Evolutionary conservation across 768 basidiomycete genomes (phyloP).

Genomic region (Tylopilus subfusipes): DNA sequence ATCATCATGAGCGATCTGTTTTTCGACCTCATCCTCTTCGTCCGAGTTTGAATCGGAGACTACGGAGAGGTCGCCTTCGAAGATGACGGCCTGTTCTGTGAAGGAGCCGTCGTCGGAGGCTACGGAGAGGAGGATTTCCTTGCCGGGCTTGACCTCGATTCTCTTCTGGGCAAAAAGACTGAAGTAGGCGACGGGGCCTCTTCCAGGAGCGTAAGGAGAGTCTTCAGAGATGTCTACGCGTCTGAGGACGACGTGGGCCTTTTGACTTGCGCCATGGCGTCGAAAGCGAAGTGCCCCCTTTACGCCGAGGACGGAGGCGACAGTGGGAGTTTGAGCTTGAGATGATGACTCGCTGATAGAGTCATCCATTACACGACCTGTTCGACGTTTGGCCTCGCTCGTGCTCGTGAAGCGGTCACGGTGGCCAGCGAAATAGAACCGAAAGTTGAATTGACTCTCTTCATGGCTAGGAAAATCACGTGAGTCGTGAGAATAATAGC

Average conservation of each 20-base stretch:
- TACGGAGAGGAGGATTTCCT: conserved; percentile 63
- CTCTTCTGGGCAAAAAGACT: conserved; percentile 65
- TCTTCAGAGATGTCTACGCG: conserved; percentile 53
- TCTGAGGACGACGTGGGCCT: conserved; percentile 64
- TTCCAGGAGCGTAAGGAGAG: conserved; percentile 40
- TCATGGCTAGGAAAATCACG: conserved; percentile 16
- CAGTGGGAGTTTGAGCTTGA: conserved; percentile 30
- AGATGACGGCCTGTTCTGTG: conserved; percentile 54
- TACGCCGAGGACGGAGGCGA: conserved; percentile 58
- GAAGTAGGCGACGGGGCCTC: conserved; percentile 47
- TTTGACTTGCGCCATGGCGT: conserved; percentile 62
- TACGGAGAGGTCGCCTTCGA: conserved; percentile 48
- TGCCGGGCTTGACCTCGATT: conserved; percentile 67
- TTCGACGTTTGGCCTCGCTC: conserved; percentile 12
- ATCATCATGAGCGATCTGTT: conserved; percentile 41
- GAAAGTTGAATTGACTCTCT: not conserved
- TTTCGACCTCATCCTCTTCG: conserved; percentile 41
- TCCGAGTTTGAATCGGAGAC: conserved; percentile 30
- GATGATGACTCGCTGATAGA: conserved; percentile 37
- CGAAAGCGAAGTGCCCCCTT: conserved; percentile 61
- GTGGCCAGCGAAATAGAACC: conserved; percentile 1
- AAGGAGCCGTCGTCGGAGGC: conserved; percentile 49
- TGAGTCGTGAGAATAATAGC: conserved; percentile 17
- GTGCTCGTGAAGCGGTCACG: conserved; percentile 1
- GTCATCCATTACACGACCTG: conserved; percentile 33